These are phyloP conservation scores for Hydnum rufescens DNA, from an alignment of 768 basidiomycete species.

Conservation along the genomic window DNA sequence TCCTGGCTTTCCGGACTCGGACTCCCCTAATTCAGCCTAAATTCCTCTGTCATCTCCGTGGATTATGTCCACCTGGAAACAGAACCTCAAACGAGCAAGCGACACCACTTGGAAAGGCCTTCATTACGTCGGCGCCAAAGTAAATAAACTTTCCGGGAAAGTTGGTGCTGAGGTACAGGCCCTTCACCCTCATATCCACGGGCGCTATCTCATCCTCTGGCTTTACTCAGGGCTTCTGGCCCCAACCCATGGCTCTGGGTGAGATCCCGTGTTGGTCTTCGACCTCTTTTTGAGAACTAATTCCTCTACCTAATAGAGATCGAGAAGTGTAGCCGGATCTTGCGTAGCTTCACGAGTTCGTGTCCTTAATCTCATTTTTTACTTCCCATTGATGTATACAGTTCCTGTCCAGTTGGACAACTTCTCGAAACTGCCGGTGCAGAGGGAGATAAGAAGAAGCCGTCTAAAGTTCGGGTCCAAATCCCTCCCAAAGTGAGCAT, in stretches of 20 bases:
- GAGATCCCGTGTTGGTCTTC: background rate
- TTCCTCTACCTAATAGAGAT: background rate
- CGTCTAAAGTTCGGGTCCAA: background rate
- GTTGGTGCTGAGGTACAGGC: background rate
- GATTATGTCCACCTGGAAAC: too few species aligned
- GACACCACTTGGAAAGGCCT: background rate
- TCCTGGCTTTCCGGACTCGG: too few species aligned
- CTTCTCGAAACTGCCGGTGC: background rate
- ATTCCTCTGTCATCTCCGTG: too few species aligned
- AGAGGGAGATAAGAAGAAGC: background rate
- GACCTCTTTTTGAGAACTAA: background rate
- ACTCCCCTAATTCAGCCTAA: too few species aligned
- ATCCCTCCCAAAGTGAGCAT: background rate
- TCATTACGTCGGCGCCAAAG: background rate
- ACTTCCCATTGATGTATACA: background rate
- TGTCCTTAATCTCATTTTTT: background rate
- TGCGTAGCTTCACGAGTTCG: slow-evolving; percentile 2
- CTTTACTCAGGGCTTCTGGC: background rate
- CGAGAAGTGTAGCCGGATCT: background rate
- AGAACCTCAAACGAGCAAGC: too few species aligned
- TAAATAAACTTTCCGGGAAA: background rate
- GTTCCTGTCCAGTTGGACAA: background rate
- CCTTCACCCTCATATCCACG: background rate
- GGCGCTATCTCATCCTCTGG: background rate
- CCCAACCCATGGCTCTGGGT: background rate